These are phyloP conservation scores for Penicillium expansum DNA, from an alignment of 2,329 filamentous ascomycete species.

Conservation along the genomic window DNA sequence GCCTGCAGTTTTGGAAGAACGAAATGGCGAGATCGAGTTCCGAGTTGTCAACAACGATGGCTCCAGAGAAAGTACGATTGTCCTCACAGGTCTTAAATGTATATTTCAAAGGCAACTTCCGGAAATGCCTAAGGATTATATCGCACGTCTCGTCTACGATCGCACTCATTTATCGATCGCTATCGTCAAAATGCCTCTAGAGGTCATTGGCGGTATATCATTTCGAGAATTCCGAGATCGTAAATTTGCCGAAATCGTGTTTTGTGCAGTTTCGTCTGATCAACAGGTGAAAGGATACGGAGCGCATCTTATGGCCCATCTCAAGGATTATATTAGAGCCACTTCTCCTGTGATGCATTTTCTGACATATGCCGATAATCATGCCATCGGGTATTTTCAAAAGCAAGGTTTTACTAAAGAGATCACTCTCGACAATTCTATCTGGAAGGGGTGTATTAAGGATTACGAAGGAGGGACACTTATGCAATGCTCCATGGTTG, in stretches of 20 bases:
- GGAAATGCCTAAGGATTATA: slow-evolving; percentile 99
- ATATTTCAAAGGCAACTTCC: slow-evolving; percentile 98
- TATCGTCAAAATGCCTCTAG: slow-evolving; percentile 92
- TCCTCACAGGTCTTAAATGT: slow-evolving; percentile 91
- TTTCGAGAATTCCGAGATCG: slow-evolving; percentile 91
- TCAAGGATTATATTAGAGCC: slow-evolving; percentile 37
- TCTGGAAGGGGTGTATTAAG: slow-evolving; percentile 99
- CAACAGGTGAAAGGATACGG: slow-evolving; percentile 53
- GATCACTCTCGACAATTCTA: slow-evolving; percentile 81
- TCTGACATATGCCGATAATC: slow-evolving; percentile 81
- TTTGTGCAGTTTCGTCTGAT: slow-evolving; percentile 94
- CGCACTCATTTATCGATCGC: slow-evolving; percentile 93
- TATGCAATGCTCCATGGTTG: slow-evolving; percentile 98
- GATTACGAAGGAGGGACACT: slow-evolving; percentile 98
- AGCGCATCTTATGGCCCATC: slow-evolving; percentile 37
- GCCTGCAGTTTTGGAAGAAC: slow-evolving; percentile 90
- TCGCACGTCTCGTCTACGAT: slow-evolving; percentile 94
- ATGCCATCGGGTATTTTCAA: slow-evolving; percentile 98
- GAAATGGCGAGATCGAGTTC: slow-evolving; percentile 92
- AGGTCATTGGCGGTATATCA: slow-evolving; percentile 89
- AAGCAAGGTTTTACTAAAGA: slow-evolving; percentile 99
- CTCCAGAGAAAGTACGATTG: slow-evolving; percentile 80
- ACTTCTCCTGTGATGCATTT: slow-evolving; percentile 33
- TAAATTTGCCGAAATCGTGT: slow-evolving; percentile 95
- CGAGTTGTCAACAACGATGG: slow-evolving; percentile 97